Evolutionary conservation across 2,329 filamentous ascomycete genomes (phyloP), one percentile per base, ranked within the genome.

Genomic region (Fonsecaea erecta): DNA sequence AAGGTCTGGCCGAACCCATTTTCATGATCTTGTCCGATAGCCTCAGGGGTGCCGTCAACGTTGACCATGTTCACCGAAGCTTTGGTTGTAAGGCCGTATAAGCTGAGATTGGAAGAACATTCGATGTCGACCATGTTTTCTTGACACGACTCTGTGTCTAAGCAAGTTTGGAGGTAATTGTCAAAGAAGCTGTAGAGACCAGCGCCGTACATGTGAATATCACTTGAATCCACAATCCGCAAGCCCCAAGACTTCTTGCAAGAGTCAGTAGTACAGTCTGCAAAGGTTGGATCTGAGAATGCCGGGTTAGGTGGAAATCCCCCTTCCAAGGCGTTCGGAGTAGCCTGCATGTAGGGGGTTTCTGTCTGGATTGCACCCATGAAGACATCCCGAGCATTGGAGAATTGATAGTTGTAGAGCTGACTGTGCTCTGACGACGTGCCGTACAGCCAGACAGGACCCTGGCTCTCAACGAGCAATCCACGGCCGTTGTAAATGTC

Each of bases 401-500:
- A 81, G 73, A 97, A 81, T 78, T 96, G 90, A 82, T 96, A 97
- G 82, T 97, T 94, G 79, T 88, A 88, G 9, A 87, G 77, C 68
- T 82, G 80, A 73, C 81, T 81, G 74, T 88, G 86, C 75, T 88
- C 86, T 4, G 84, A 84, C 0, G 83, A 79, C 0, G 91, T 95
- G 16, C 87, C 93, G 79, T 89, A 93, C 73, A 95, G 79, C 93
- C 93, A 96, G 59, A 89, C 87, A 7, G 90, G 87, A 6, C 90
- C 89, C 74, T 90, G 83, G 55, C 86, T 91, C 80, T 96, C 91
- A 71, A 97, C 86, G 37, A 89, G 84, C 70, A 96, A 85, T 72
- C 92, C 93, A 68, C 93, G 91, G 54, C 92, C 92, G 76, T 91
- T 96, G 85, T 90, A 97, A 74, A 97, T 87, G 75, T 89, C 84